Conservation (phyloP, 306 rosid species). For the Cucumis melo region DNA sequence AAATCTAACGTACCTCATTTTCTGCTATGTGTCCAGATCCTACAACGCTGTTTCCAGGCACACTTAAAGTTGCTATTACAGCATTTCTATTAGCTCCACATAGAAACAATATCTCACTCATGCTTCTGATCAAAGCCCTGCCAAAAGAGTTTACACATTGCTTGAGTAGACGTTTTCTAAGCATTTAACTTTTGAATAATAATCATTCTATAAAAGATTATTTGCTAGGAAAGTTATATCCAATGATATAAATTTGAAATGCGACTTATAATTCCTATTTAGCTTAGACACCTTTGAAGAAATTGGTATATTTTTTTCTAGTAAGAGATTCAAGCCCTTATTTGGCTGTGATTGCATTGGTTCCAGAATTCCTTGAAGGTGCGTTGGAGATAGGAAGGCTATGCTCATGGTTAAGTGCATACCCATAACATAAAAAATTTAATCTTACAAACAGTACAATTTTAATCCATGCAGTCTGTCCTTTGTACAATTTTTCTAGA, state of each 20-base stretch:
- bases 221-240: neutral
- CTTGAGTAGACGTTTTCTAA: slow-evolving; percentile 5
- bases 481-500: too few relatives aligned
- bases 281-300: neutral
- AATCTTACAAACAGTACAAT: neutral
- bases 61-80: slow-evolving; percentile 63
- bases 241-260: neutral
- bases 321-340: neutral
- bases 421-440: neutral
- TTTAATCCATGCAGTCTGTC: neutral
- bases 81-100: slow-evolving; percentile 68
- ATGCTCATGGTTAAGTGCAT: neutral
- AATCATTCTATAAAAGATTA: neutral
- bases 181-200: neutral
- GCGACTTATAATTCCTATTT: neutral
- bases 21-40: slow-evolving; percentile 31
- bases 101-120: slow-evolving; percentile 74
- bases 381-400: neutral
- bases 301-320: neutral
- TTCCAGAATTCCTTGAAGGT: neutral
- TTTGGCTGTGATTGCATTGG: neutral
- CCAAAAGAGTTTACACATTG: neutral
- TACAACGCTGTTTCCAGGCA: slow-evolving; percentile 24
- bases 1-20: slow-evolving; percentile 45
- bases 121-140: slow-evolving; percentile 82